These are phyloP conservation scores for Proliferodiscus dingleyae DNA, from an alignment of 2,329 filamentous ascomycete genomes.

Conservation along the genomic window DNA sequence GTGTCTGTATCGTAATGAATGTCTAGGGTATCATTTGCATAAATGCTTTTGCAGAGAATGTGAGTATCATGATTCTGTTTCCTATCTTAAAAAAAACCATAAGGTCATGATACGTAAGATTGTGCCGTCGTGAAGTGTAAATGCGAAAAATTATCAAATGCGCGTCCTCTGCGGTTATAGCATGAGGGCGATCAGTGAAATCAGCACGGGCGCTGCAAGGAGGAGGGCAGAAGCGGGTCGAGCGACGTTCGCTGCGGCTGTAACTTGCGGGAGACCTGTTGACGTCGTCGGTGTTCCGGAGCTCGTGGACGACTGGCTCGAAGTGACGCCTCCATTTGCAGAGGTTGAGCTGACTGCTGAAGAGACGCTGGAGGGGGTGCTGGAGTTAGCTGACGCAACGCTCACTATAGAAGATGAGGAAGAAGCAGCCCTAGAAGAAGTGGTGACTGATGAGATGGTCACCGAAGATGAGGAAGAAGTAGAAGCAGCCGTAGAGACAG, in stretches of 20 bases:
- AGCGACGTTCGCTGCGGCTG: neutral
- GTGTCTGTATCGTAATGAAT: neutral
- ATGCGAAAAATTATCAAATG: too few relatives aligned
- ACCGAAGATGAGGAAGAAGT: too few relatives aligned
- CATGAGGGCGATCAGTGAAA: conserved; percentile 2
- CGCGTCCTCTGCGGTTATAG: neutral
- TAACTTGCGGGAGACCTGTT: conserved; percentile 3
- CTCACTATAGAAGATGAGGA: neutral
- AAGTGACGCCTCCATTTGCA: neutral
- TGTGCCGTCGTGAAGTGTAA: neutral
- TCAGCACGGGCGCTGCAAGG: neutral
- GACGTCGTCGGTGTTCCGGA: neutral
- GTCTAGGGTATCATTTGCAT: neutral
- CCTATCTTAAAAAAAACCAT: neutral
- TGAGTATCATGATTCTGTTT: neutral
- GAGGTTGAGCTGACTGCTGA: neutral
- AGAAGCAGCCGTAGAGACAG: too few relatives aligned
- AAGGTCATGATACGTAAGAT: neutral
- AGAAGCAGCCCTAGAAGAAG: too few relatives aligned
- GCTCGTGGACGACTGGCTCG: neutral
- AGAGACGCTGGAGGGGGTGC: neutral
- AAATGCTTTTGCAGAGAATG: neutral
- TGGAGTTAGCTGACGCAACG: neutral
- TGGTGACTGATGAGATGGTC: too few relatives aligned
- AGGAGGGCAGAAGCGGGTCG: neutral